Conservation (phyloP, 2,329 filamentous ascomycete genomes). For the Zarea fungicola region DNA sequence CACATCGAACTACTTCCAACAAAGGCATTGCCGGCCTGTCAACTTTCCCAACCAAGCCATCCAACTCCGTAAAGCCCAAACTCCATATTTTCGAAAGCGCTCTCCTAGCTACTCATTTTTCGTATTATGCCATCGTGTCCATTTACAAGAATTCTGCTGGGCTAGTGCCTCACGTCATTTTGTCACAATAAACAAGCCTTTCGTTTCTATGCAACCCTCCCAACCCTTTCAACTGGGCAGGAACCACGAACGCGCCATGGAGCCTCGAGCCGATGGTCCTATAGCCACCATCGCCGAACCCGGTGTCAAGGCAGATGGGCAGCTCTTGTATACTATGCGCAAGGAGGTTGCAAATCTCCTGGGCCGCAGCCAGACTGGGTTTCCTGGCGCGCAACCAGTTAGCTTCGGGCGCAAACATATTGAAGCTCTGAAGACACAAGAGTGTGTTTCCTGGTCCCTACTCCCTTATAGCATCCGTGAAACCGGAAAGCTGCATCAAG, state of each 20-base stretch:
- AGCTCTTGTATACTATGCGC: constrained; percentile 58
- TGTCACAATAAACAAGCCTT: not conserved
- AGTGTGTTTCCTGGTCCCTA: constrained; percentile 40
- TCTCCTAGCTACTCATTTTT: too few species aligned
- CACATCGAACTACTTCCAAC: too few species aligned
- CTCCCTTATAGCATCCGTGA: too few species aligned
- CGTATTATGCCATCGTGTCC: too few species aligned
- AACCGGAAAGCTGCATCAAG: not conserved
- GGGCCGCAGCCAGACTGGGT: constrained; percentile 60
- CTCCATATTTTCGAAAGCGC: too few species aligned
- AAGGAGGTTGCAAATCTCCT: constrained; percentile 71
- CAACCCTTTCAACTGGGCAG: not conserved
- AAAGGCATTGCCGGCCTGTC: too few species aligned
- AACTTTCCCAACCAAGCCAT: too few species aligned
- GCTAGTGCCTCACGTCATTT: too few species aligned
- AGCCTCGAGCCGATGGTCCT: constrained; percentile 21
- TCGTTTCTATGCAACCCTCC: too few species aligned
- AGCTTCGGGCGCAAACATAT: constrained; percentile 82
- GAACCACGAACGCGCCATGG: constrained; percentile 4
- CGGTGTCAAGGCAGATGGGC: constrained; percentile 60
- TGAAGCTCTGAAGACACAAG: constrained; percentile 70
- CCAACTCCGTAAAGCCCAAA: too few species aligned
- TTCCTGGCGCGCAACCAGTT: constrained; percentile 91
- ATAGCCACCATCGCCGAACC: constrained; percentile 53
- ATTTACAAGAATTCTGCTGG: too few species aligned